phyloP scores from a whole-genome alignment of 2,329 filamentous ascomycete genomes.

The Plectosphaerella plurivora region DNA sequence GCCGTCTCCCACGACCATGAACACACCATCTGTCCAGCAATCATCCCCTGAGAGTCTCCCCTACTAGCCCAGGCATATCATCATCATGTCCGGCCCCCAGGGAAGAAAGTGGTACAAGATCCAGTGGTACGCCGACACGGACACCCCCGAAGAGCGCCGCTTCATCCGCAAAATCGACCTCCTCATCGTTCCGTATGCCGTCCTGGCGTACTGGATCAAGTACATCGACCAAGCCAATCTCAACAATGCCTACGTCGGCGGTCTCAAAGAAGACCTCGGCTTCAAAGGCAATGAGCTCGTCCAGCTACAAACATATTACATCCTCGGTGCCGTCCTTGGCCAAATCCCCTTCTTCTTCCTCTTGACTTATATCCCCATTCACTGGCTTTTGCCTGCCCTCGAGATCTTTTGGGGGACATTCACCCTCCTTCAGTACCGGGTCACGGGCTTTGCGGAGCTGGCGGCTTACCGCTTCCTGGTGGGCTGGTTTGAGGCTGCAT shows the following conservation, averaged over 20 bases:
- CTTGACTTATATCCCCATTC: slow-evolving; percentile 40
- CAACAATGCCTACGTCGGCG: slow-evolving; percentile 52
- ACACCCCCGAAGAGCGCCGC: slow-evolving; percentile 43
- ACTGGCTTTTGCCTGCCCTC: slow-evolving; percentile 44
- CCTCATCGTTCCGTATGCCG: slow-evolving; percentile 51
- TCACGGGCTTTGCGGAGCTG: slow-evolving; percentile 41
- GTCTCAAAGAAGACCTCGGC: slow-evolving; percentile 45
- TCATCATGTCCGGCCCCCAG: not conserved
- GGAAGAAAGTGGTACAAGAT: slow-evolving; percentile 28
- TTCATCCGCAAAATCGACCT: slow-evolving; percentile 52
- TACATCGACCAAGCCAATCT: slow-evolving; percentile 52
- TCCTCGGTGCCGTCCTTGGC: slow-evolving; percentile 41
- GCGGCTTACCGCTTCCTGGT: slow-evolving; percentile 50
- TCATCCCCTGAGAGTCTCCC: no score
- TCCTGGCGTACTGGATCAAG: slow-evolving; percentile 52
- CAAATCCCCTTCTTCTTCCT: slow-evolving; percentile 49
- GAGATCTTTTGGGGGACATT: slow-evolving; percentile 53
- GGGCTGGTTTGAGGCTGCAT: slow-evolving; percentile 44
- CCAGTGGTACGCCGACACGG: slow-evolving; percentile 44
- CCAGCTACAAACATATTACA: slow-evolving; percentile 50
- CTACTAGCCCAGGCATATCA: no score
- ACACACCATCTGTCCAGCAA: no score
- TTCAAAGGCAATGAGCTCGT: slow-evolving; percentile 50
- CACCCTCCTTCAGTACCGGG: slow-evolving; percentile 50
- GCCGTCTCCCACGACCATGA: no score